Evolutionary conservation across 768 basidiomycete genomes (phyloP).

Genomic region (Auriscalpium vulgare): DNA sequence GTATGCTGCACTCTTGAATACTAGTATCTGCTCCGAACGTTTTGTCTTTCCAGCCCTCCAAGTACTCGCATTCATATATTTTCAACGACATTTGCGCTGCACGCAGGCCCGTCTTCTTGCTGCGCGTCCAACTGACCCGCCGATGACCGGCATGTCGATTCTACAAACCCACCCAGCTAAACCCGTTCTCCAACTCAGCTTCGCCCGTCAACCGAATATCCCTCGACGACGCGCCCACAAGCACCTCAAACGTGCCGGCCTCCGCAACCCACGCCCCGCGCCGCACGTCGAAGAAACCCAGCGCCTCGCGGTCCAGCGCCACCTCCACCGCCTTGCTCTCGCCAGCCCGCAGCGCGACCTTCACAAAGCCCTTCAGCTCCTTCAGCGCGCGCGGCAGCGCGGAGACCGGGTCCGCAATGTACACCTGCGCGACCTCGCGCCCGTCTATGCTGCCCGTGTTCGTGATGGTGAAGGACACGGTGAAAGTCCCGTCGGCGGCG

Average conservation of each 20-base stretch:
- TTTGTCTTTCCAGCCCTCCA: too few relatives aligned
- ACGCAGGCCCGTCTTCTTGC: too few relatives aligned
- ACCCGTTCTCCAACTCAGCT: constrained; percentile 25
- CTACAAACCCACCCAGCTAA: constrained; percentile 38
- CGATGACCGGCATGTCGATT: too few relatives aligned
- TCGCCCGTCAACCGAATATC: constrained; percentile 31
- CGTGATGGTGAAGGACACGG: constrained; percentile 34
- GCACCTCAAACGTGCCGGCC: constrained; percentile 35
- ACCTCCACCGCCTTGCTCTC: constrained; percentile 31
- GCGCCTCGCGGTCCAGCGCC: constrained; percentile 38
- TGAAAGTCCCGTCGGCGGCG: constrained; percentile 31
- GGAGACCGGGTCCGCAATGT: constrained; percentile 34
- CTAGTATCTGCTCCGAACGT: too few relatives aligned
- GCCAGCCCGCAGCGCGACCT: constrained; percentile 37
- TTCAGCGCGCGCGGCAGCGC: constrained; percentile 37
- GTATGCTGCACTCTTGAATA: too few relatives aligned
- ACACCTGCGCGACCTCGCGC: constrained; percentile 40
- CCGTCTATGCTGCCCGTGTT: constrained; percentile 39
- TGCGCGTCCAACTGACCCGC: too few relatives aligned
- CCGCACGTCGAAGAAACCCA: constrained; percentile 40
- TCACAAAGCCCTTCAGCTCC: constrained; percentile 40
- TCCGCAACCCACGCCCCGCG: constrained; percentile 34
- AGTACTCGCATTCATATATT: too few relatives aligned
- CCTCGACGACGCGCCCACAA: constrained; percentile 37
- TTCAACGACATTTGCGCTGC: too few relatives aligned